Evolutionary conservation across 257 asterid genomes (phyloP), one percentile per base, ranked within the genome.

Genomic region (Solanum dulcamara): DNA sequence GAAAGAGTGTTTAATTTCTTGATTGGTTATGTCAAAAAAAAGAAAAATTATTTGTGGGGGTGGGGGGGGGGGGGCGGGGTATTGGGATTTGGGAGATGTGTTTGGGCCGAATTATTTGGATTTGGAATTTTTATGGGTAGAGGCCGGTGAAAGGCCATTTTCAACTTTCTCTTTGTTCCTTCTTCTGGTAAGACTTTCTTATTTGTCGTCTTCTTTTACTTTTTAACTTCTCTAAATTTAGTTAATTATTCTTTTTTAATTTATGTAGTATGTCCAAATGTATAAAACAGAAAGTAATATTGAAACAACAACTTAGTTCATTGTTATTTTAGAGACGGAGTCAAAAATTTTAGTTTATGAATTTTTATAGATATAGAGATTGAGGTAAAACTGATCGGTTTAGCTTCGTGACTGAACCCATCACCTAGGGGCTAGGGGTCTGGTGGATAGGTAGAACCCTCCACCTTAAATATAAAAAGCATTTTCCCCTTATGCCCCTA

Each of bases 131-230:
- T 84, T 15, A 64, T 40, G 84, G 84, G 85, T 77, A 7, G 66
- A 81, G 94, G 94, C 89, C 92, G 94, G 93, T 92, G 89, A 92
- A 86, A 90, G 92, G 92, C 94, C 91, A 86, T 90, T 93, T 92
- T 93, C 96, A 90, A 91, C 92, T 88, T 87, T 90, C 90, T 86
- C 89, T 89, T 90, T 89, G 92, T 88, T 89, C 87, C 89, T 85
- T 87, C 8, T 89, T 87, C 80, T 81, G 85, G 64, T 50, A 66
- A 48, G 87, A 57, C 84, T 57, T 17, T 15, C 42, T 9, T 3
- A 44, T 46, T 77, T 77, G 83, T 46, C 28, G 15, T 46, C 10
- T 35, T 8, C 17, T 3, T 17, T 15, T 28, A 8, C n/a, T 32
- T 24, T 10, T 22, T 71, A 10, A 6, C 62, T 46, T 17, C 42